phyloP scores from a whole-genome alignment of 1,284 basidiomycete species.

The Fistulina hepatica region DNA sequence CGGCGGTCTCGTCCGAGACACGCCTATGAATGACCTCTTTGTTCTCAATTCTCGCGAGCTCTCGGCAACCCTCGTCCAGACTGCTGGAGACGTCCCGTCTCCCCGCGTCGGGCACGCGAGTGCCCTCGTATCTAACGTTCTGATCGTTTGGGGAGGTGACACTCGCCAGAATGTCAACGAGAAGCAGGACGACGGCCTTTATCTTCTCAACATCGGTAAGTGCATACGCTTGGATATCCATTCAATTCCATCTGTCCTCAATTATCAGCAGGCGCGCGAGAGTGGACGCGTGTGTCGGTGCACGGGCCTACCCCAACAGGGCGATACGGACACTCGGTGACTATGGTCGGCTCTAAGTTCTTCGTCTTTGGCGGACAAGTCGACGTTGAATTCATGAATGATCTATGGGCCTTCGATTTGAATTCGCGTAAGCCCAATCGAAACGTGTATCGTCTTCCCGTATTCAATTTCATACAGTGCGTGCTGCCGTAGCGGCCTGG shows the following conservation, averaged over 20 bases:
- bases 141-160: conserved; percentile 98
- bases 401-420: conserved; percentile 95
- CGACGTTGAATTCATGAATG: conserved; percentile 92
- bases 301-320: conserved; percentile 73
- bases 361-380: conserved; percentile 97
- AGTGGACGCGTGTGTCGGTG: conserved; percentile 87
- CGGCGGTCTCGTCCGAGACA: conserved; percentile 90
- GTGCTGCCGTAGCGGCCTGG: conserved; percentile 66
- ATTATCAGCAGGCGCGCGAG: conserved; percentile 56
- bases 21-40: conserved; percentile 91
- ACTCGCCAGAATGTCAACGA: conserved; percentile 67
- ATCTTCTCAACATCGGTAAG: conserved; percentile 90
- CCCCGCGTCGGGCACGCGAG: conserved; percentile 93
- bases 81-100: conserved; percentile 82
- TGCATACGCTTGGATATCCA: conserved; percentile 14
- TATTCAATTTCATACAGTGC: conserved; percentile 36
- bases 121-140: conserved; percentile 89
- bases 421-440: conserved; percentile 67
- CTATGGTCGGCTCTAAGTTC: conserved; percentile 87
- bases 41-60: conserved; percentile 76
- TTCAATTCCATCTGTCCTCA: conserved; percentile 7
- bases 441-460: too few species aligned
- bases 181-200: conserved; percentile 87
- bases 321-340: conserved; percentile 92
- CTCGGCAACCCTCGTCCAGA: conserved; percentile 72